These are phyloP conservation scores for Starmerella riodocensis DNA, from an alignment of 805 yeast genomes.

Conservation along the genomic window DNA sequence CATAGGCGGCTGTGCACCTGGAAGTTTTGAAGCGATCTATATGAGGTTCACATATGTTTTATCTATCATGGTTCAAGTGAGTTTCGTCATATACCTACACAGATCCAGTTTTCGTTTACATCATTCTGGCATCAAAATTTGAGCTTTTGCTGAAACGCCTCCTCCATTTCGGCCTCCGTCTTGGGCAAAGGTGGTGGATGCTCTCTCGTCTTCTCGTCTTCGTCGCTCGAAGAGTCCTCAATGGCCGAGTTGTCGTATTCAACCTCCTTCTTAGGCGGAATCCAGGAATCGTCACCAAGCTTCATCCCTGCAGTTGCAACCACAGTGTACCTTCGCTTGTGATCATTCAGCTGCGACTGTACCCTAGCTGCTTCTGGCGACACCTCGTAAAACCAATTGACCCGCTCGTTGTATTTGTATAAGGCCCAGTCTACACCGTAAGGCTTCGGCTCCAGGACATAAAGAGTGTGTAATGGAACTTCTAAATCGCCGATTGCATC, in stretches of 20 bases:
- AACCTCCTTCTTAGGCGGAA: not conserved
- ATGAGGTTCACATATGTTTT: too few species aligned
- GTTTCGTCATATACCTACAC: too few species aligned
- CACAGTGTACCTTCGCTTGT: slow-evolving; percentile 22
- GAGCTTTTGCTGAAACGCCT: not conserved
- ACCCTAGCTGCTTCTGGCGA: slow-evolving; percentile 25
- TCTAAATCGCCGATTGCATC: slow-evolving; percentile 79
- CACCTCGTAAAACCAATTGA: slow-evolving; percentile 66
- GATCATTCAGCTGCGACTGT: slow-evolving; percentile 19
- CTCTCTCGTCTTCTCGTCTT: too few species aligned
- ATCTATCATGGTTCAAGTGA: too few species aligned
- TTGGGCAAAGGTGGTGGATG: not conserved
- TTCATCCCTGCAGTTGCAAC: slow-evolving; percentile 20
- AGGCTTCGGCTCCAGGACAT: slow-evolving; percentile 82
- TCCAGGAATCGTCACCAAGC: slow-evolving; percentile 17
- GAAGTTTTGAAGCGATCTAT: too few species aligned
- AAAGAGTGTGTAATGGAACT: slow-evolving; percentile 83
- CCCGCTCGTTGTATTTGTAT: slow-evolving; percentile 69
- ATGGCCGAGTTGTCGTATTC: not conserved
- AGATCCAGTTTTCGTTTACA: not conserved
- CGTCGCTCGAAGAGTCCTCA: slow-evolving; percentile 7
- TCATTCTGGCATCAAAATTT: not conserved
- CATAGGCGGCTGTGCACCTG: too few species aligned
- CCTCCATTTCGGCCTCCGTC: not conserved
- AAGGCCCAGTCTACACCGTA: slow-evolving; percentile 90